Base-by-base conservation (phyloP, 2,329 filamentous ascomycete species). In the Aspergillus sp. region DNA sequence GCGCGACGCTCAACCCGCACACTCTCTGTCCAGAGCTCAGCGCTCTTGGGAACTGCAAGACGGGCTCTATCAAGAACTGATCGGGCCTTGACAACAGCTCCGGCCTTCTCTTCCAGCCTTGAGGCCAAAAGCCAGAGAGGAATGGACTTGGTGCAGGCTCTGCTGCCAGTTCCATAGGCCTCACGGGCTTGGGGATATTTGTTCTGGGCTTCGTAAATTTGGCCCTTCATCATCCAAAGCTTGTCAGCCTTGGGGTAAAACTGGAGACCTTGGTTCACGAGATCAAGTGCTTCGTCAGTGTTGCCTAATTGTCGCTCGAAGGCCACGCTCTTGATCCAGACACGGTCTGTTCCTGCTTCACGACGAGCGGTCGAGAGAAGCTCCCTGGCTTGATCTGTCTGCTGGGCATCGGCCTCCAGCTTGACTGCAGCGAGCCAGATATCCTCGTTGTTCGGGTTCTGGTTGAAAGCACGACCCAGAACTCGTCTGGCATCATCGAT, bases 191-290 rank as follows among this genome's bases (percentile, higher is more conserved):
- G 87, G 0, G 86, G 83, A 10, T 86, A 71, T 69, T 89, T 90
- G 56, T 80, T 83, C 37, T 90, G 78, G 35, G 83, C 79, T 61
- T 96, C 87, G 74, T 98, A 98, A 50, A 97, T 93, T 63, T 98
- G 93, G 0, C 94, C 93, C 70, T 98, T 98, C 74, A 95, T 88
- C 87, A 97, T 96, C 85, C 91, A 96, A 26, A 98, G 77, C 69
- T 97, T 97, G 41, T 88, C 78, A 9, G 86, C 82, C 36, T 83
- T 80, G 1, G 93, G 91, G 71, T 95, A 98, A 7, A 88, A 78
- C 52, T 90, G 85, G 31, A 98, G 73, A 1, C 86, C 93, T 62
- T 94, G 85, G 47, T 90, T 88, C 35, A 88, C 88, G 8, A 98
- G 82, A 58, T 94, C 87, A 10, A 98, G 77, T 0, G 93, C 90